These are phyloP conservation scores for Dendrothele bispora DNA, from an alignment of 768 basidiomycete genomes.

Conservation along the genomic window DNA sequence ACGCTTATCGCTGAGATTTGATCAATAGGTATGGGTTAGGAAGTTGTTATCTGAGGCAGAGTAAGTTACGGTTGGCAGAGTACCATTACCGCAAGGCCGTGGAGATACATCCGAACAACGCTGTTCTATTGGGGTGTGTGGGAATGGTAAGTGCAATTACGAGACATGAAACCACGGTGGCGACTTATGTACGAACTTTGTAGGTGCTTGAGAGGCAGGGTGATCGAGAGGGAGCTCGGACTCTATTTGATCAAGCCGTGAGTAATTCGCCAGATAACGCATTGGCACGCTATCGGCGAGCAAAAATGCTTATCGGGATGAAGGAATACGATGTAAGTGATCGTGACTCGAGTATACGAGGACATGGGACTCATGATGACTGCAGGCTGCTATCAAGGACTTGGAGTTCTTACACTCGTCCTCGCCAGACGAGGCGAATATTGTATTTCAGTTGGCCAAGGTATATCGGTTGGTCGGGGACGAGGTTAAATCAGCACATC, in stretches of 20 bases:
- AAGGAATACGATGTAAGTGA: conserved; percentile 76
- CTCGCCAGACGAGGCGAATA: conserved; percentile 95
- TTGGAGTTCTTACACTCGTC: conserved; percentile 76
- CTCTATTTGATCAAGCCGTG: conserved; percentile 80
- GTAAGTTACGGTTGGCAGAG: conserved; percentile 90
- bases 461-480: conserved; percentile 84
- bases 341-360: no score
- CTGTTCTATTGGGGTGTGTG: conserved; percentile 93
- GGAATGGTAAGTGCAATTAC: conserved; percentile 92
- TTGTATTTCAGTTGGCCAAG: conserved; percentile 93
- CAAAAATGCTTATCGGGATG: conserved; percentile 86
- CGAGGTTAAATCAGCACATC: conserved; percentile 75
- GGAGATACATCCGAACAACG: conserved; percentile 92
- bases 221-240: conserved; percentile 72
- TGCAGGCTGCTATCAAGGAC: conserved; percentile 77
- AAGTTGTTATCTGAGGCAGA: conserved; percentile 92
- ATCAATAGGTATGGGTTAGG: conserved; percentile 93
- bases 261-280: conserved; percentile 83
- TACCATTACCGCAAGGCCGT: conserved; percentile 94
- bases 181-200: no score
- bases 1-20: conserved; percentile 29
- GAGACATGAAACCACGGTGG: no score
- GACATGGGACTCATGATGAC: no score
- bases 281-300: conserved; percentile 90
- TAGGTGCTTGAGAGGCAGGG: conserved; percentile 90